Base-by-base conservation (phyloP, 306 rosid species). In the Vicia sativa region DNA sequence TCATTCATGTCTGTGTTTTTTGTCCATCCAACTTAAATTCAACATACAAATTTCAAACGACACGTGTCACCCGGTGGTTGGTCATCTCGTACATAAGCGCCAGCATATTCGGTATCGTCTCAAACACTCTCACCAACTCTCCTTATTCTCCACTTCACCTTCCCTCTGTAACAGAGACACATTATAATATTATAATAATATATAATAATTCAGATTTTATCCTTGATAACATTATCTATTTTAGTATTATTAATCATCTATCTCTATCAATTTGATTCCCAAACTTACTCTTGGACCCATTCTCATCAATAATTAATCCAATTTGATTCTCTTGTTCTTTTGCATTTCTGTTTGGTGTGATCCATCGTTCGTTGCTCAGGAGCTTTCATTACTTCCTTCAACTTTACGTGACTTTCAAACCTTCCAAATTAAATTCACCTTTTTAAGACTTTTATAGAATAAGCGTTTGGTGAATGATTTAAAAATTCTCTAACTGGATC, bases 341-440 rank as follows among this genome's bases (percentile, higher is more conserved):
- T 29, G 18, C 54, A 19, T 79, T 45, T 55, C 31, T 44, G 76
- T 80, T 81, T 74, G 79, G 80, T 75, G 62, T 63, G 84, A 52
- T 65, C 78, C 28, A 25, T 75, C 65, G 7, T 14, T 45, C 19
- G 90, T 73, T 83, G 76, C 66, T 45, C 60, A 23, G 81, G 67
- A 62, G 74, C 84, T 75, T 70, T 85, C 85, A 70, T 79, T 49
- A 39, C 66, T 65, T 73, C 82, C 79, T 57, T 56, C 43, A n/a
- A 71, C 82, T 72, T 88, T 79, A 73, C 91, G 75, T 88, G 76
- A 82, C 66, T 68, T 84, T 78, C 75, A 88, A 82, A 83, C 58
- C 63, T 78, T 57, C 44, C 67, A 42, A 68, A 68, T 75, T 52
- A 11, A 55, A 23, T 68, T 14, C 28, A 1, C 37, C 12, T 42